Percentiles rank a stretch among this genome's conserved stretches.
Evolutionary conservation across 345 rosid species (phyloP).

Genomic region (Viola odorata): DNA sequence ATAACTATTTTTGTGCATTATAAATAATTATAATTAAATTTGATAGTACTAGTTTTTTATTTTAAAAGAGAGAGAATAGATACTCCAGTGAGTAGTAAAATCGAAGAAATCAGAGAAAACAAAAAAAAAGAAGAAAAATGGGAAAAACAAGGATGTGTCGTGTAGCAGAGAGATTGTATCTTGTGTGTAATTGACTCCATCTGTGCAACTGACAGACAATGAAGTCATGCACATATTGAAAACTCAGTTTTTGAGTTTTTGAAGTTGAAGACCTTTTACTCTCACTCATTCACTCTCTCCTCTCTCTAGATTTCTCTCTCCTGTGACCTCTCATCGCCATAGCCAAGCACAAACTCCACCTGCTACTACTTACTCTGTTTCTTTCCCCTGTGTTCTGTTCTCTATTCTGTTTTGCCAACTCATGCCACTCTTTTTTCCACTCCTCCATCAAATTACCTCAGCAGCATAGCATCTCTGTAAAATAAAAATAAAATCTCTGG

Average conservation of each 20-base stretch:
- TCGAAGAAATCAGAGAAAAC: constrained; percentile 4
- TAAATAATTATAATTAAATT: no score
- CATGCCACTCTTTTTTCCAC: background rate
- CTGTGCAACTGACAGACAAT: constrained; percentile 28
- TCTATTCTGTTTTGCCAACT: background rate
- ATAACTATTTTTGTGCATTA: no score
- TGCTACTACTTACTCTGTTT: background rate
- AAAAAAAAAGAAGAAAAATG: background rate
- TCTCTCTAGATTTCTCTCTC: background rate
- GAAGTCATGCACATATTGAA: constrained; percentile 29
- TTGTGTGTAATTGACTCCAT: constrained; percentile 2
- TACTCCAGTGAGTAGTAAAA: background rate
- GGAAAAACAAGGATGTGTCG: no score
- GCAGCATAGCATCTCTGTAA: background rate
- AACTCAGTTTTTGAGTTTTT: constrained; percentile 15
- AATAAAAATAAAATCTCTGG: background rate
- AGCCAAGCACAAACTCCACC: background rate
- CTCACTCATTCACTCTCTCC: background rate
- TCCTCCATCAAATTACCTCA: background rate
- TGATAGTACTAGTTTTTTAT: no score
- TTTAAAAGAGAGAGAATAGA: no score
- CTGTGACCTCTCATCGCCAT: no score
- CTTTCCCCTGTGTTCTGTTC: background rate
- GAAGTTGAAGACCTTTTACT: constrained; percentile 1
- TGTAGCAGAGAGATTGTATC: constrained; percentile 8